Evolutionary conservation across 306 rosid genomes (phyloP).

Genomic region (cucumber (Cucumis sativus)): Cucumber_9930_V3 NC_026659.2:708501-709000

Average conservation of each 20-base stretch:
- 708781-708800: slow-evolving; percentile 94
- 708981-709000: slow-evolving; percentile 88
- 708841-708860: slow-evolving; percentile 16
- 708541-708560: slow-evolving; percentile 70
- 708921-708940: slow-evolving; percentile 26
- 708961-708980: slow-evolving; percentile 99
- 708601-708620: slow-evolving; percentile 56
- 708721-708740: slow-evolving; percentile 80
- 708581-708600: slow-evolving; percentile 36
- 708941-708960: slow-evolving; percentile 90
- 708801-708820: slow-evolving; percentile 88
- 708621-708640: slow-evolving; percentile 87
- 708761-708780: slow-evolving; percentile 94
- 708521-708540: slow-evolving; percentile 7
- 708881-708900: too few species aligned
- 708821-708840: slow-evolving; percentile 78
- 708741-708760: slow-evolving; percentile 80
- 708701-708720: slow-evolving; percentile 70
- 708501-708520: neutral
- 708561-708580: slow-evolving; percentile 72
- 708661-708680: slow-evolving; percentile 77
- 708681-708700: slow-evolving; percentile 59
- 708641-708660: slow-evolving; percentile 57
- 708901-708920: neutral
- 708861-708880: too few species aligned